phyloP scores from a whole-genome alignment of 345 rosid species.

The Hibiscus syriacus region DNA sequence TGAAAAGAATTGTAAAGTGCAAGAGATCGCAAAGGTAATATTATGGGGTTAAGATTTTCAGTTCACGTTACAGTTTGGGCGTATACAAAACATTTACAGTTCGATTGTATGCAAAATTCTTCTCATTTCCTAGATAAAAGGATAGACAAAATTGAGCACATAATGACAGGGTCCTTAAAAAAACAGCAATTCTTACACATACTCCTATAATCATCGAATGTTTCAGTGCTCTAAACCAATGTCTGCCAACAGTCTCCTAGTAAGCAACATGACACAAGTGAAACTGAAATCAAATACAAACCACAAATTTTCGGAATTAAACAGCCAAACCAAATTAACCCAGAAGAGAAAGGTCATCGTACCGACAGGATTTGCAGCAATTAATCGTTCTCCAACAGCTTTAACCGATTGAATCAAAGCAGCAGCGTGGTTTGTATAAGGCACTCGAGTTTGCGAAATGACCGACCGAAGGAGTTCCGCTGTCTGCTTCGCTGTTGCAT shows the following conservation, averaged over 20 bases:
- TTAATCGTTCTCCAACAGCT: conserved; percentile 70
- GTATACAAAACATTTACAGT: no score
- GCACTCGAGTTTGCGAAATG: conserved; percentile 87
- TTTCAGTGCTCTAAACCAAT: not conserved
- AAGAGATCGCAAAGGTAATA: no score
- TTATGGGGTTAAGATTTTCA: no score
- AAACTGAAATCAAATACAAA: not conserved
- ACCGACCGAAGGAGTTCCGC: conserved; percentile 82
- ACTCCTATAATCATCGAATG: not conserved
- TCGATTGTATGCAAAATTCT: no score
- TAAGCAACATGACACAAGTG: not conserved
- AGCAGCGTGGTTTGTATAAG: conserved; percentile 71
- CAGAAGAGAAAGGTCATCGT: conserved; percentile 1
- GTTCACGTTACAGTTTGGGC: no score
- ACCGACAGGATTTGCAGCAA: conserved; percentile 94
- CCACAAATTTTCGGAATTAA: not conserved
- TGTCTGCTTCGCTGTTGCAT: conserved; percentile 77
- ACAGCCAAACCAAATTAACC: not conserved
- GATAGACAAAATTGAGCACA: not conserved
- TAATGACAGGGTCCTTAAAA: not conserved
- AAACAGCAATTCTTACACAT: not conserved
- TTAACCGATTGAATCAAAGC: conserved; percentile 78
- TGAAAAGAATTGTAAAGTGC: no score
- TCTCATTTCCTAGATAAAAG: not conserved
- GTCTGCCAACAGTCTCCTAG: not conserved